These are phyloP conservation scores for Phaeosphaeria sp. DNA, from an alignment of 2,329 filamentous ascomycete species.

Conservation along the genomic window DNA sequence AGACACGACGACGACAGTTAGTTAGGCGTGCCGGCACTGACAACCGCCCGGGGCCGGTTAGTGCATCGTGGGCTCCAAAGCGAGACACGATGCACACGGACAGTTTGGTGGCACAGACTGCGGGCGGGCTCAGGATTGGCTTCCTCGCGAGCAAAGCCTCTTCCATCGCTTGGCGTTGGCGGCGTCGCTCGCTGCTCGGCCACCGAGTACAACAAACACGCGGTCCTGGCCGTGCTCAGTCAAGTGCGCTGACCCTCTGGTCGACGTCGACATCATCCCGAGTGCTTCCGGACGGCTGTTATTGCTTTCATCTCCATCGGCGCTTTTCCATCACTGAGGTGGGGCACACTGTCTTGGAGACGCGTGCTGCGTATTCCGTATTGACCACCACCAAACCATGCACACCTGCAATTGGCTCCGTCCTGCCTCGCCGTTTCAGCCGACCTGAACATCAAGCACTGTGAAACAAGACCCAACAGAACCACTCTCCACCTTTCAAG, in stretches of 20 bases:
- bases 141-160: constrained; percentile 12
- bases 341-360: not conserved
- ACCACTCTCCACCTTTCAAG: not conserved
- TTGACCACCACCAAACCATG: not conserved
- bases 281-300: not conserved
- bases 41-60: constrained; percentile 7
- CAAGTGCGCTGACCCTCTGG: constrained; percentile 1
- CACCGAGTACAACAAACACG: constrained; percentile 13
- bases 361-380: not conserved
- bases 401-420: too few species aligned
- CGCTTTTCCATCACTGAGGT: not conserved
- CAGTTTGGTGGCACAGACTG: constrained; percentile 7
- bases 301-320: not conserved
- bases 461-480: not conserved
- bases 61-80: constrained; percentile 17
- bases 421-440: not conserved
- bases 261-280: not conserved
- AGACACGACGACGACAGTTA: constrained; percentile 12
- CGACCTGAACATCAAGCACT: not conserved
- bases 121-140: constrained; percentile 3
- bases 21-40: constrained; percentile 4
- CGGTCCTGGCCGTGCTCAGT: constrained; percentile 4
- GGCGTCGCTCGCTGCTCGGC: constrained; percentile 13
- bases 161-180: constrained; percentile 12
- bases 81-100: constrained; percentile 18